These are phyloP conservation scores for Escovopsis sp. DNA, from an alignment of 2,329 filamentous ascomycete species.

Conservation along the genomic window DNA sequence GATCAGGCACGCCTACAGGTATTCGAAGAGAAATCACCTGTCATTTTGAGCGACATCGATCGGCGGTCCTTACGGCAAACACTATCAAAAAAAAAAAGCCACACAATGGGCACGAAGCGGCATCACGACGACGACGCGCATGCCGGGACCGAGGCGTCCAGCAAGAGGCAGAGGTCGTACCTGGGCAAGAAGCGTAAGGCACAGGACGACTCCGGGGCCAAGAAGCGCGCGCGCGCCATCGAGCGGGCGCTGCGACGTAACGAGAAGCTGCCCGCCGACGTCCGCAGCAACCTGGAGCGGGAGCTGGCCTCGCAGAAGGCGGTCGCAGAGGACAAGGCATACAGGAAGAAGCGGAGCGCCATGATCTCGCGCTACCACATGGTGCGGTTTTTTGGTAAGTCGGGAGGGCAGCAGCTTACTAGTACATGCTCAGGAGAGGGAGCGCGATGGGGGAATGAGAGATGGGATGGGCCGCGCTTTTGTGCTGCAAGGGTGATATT, in stretches of 20 bases:
- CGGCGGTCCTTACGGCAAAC: too few relatives aligned
- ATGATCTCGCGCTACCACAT: conserved; percentile 75
- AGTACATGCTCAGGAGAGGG: too few relatives aligned
- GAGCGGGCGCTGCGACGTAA: conserved; percentile 48
- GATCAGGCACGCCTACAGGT: too few relatives aligned
- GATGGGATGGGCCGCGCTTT: too few relatives aligned
- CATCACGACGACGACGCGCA: conserved; percentile 14
- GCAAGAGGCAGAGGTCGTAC: conserved; percentile 21
- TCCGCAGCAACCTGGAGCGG: conserved; percentile 54
- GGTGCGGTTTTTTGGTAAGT: conserved; percentile 65
- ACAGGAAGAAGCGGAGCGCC: conserved; percentile 46
- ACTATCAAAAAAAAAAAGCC: neutral
- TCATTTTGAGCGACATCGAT: too few relatives aligned
- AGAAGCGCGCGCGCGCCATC: conserved; percentile 57
- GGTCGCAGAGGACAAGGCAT: conserved; percentile 44
- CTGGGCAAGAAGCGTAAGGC: conserved; percentile 24
- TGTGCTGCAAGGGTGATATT: too few relatives aligned
- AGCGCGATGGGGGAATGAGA: too few relatives aligned
- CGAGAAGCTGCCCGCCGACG: conserved; percentile 50
- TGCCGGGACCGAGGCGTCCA: conserved; percentile 1
- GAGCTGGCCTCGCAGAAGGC: conserved; percentile 53
- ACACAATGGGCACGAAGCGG: conserved; percentile 19
- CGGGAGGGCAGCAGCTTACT: too few relatives aligned
- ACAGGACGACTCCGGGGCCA: conserved; percentile 42
- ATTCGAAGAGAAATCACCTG: too few relatives aligned